Base-by-base conservation (phyloP, 1,139 yeast species). In the Kodamaea plutei region DNA sequence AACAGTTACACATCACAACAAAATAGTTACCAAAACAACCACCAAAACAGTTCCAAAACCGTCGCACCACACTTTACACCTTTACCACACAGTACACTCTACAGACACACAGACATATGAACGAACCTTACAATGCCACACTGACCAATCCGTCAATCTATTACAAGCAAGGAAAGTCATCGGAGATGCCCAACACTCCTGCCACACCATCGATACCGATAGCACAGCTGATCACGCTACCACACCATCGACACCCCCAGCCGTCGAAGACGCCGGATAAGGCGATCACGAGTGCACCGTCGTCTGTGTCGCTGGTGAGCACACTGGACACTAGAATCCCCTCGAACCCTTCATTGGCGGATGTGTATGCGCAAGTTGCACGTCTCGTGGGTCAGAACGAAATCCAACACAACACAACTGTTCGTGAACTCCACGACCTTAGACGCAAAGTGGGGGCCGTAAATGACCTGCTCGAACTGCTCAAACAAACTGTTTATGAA, bases 391-490 rank as follows among this genome's bases (percentile, higher is more conserved):
- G 20, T 8, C 20, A 18, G n/a, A 10, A 9, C n/a, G 10, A 18
- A 18, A 9, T 8, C 6, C 8, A 18, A 9, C 20, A 18, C 20
- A 10, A 4, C 8, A 10, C 8, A 10, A 18, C 20, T 6, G 10
- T 8, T 4, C 20, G 20, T 4, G 20, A 18, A 5, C 20, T 18
- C 20, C 20, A 18, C 10, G 10, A 18, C 6, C 20, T 18, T 10
- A 9, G 20, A 18, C 8, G 10, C 8, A 18, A 18, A 10, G 20
- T 18, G 8, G 20, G 20, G 6, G 20, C 48, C 21, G 44, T 58
- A 15, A 49, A 48, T 25, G 60, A 54, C 12, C 41, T 58, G 21
- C 29, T 58, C 7, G 52, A 47, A 18, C 26, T 33, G 13, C 30
- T 43, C 24, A 41, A 40, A 20, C 39, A 31, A 18, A 33, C 30